phyloP scores from a whole-genome alignment of 148 eudicot genomes.

The Gaultheria prostrata region DNA sequence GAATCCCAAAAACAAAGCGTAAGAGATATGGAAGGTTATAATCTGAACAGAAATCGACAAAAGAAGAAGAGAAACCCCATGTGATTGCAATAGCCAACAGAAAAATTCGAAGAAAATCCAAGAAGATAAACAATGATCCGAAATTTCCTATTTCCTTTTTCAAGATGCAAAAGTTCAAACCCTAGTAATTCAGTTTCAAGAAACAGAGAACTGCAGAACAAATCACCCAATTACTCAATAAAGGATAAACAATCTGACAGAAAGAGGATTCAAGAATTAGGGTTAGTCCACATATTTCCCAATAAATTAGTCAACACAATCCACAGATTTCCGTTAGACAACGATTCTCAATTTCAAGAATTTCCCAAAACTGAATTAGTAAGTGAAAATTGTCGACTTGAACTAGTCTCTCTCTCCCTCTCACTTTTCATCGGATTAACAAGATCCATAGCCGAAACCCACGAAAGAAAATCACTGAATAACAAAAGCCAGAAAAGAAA shows the following conservation, averaged over 20 bases:
- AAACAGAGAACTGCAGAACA: background rate
- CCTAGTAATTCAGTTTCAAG: background rate
- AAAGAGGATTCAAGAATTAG: background rate
- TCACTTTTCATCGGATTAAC: background rate
- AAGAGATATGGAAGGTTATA: background rate
- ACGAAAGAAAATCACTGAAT: background rate
- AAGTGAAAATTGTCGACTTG: too few relatives aligned
- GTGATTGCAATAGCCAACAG: background rate
- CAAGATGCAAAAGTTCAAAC: background rate
- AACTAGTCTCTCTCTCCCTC: background rate
- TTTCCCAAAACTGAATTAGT: background rate
- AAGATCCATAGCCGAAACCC: background rate
- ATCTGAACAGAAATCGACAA: background rate
- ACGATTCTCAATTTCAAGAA: background rate
- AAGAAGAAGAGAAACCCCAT: background rate
- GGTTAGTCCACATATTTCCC: background rate
- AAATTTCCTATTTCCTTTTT: background rate
- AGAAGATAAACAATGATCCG: background rate
- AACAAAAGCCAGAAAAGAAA: constrained; percentile 1
- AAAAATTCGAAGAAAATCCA: background rate
- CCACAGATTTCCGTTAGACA: too few relatives aligned
- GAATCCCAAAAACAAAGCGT: background rate
- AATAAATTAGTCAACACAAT: too few relatives aligned
- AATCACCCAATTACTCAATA: background rate
- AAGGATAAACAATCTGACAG: background rate